Conservation (phyloP, 306 rosid species). For the Fragaria vesca region DNA sequence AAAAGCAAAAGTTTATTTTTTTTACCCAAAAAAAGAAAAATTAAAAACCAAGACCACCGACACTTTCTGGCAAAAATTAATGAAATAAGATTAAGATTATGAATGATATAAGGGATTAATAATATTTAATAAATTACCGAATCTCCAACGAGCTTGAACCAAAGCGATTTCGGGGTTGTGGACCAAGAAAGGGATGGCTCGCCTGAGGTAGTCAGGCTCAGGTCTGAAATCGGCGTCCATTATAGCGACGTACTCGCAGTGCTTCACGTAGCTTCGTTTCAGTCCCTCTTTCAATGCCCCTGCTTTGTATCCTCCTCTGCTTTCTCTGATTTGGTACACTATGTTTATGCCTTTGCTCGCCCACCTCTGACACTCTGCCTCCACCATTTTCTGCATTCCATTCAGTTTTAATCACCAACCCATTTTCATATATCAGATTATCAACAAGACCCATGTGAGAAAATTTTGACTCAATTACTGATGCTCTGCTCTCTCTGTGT, state of each 20-base stretch:
- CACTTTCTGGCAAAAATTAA: conserved; percentile 29
- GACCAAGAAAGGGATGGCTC: conserved; percentile 85
- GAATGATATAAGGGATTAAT: not conserved
- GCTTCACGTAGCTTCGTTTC: conserved; percentile 81
- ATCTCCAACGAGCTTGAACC: conserved; percentile 99
- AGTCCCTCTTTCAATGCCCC: conserved; percentile 96
- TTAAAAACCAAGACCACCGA: conserved; percentile 48
- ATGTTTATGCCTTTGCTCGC: conserved; percentile 89
- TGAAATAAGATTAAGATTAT: not conserved
- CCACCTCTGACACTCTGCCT: conserved; percentile 91
- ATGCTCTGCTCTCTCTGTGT: not conserved
- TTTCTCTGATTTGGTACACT: conserved; percentile 86
- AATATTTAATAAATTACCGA: conserved; percentile 47
- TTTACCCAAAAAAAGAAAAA: not conserved
- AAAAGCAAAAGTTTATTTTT: not conserved
- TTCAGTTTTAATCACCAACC: not conserved
- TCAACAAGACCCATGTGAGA: not conserved
- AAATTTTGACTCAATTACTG: not conserved
- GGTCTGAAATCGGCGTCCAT: conserved; percentile 96
- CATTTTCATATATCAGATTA: not conserved
- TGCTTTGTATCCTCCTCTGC: conserved; percentile 80
- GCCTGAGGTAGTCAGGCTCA: conserved; percentile 78
- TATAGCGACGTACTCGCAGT: conserved; percentile 86
- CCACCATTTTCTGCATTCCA: conserved; percentile 86
- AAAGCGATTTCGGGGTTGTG: conserved; percentile 79